phyloP scores from a whole-genome alignment of 2,329 filamentous ascomycete genomes.

The Sphaerulina musiva region DNA sequence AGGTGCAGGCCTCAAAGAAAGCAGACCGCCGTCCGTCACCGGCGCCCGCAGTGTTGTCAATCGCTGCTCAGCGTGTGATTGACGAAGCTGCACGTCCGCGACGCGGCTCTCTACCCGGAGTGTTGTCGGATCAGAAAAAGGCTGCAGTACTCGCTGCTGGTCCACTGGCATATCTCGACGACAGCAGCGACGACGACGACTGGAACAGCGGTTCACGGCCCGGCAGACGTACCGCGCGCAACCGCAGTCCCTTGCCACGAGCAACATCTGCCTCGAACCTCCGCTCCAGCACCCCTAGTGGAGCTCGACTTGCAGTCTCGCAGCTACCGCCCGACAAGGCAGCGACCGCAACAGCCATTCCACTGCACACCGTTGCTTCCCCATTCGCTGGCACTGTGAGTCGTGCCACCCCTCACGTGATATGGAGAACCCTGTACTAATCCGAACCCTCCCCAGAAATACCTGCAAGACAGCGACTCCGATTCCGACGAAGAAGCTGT shows the following conservation, averaged over 20 bases:
- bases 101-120: conserved; percentile 20
- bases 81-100: conserved; percentile 17
- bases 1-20: conserved; percentile 16
- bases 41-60: conserved; percentile 20
- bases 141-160: conserved; percentile 28
- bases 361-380: conserved; percentile 32
- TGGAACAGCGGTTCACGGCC: conserved; percentile 16
- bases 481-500: conserved; percentile 28
- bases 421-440: conserved; percentile 14
- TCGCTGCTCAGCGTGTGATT: conserved; percentile 17
- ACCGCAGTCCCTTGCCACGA: conserved; percentile 28
- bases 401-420: conserved; percentile 16
- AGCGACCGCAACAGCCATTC: conserved; percentile 14
- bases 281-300: conserved; percentile 25
- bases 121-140: conserved; percentile 17
- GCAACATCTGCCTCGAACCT: conserved; percentile 14
- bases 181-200: conserved; percentile 27
- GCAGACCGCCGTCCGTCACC: conserved; percentile 29
- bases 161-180: conserved; percentile 31
- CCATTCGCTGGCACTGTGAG: conserved; percentile 32
- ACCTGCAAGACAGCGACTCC: conserved; percentile 31
- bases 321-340: conserved; percentile 13
- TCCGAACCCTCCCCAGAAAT: conserved; percentile 25
- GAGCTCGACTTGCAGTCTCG: conserved; percentile 16
- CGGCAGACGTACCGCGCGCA: conserved; percentile 19